Conservation (phyloP, 768 basidiomycete genomes). For the Gymnopilus dilepis region DNA sequence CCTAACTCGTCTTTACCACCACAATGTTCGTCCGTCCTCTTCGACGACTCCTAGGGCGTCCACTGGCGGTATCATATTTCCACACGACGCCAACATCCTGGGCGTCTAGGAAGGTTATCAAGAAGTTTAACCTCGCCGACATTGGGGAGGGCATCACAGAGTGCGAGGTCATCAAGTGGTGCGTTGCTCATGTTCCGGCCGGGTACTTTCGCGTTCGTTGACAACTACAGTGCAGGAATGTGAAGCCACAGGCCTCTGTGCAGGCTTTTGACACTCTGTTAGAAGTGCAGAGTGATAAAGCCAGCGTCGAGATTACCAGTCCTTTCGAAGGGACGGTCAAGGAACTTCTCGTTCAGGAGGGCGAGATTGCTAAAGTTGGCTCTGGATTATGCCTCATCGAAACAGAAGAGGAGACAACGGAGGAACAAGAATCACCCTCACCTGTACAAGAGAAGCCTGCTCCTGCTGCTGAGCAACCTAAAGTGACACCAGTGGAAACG, state of each 20-base stretch:
- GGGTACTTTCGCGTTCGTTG: slow-evolving; percentile 21
- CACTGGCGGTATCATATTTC: slow-evolving; percentile 33
- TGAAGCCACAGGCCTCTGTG: slow-evolving; percentile 55
- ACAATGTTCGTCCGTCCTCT: slow-evolving; percentile 41
- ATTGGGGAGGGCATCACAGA: slow-evolving; percentile 93
- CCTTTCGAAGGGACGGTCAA: slow-evolving; percentile 81
- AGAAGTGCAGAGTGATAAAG: slow-evolving; percentile 91
- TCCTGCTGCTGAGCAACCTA: slow-evolving; percentile 1
- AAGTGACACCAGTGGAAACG: slow-evolving; percentile 10
- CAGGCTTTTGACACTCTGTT: slow-evolving; percentile 76
- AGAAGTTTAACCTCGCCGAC: slow-evolving; percentile 80
- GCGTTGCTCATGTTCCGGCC: slow-evolving; percentile 40
- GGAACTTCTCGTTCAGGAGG: slow-evolving; percentile 77
- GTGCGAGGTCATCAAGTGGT: slow-evolving; percentile 90
- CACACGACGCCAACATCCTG: slow-evolving; percentile 37
- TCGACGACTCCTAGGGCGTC: slow-evolving; percentile 36
- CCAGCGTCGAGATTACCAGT: slow-evolving; percentile 88
- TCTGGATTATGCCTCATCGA: slow-evolving; percentile 79
- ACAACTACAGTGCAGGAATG: slow-evolving; percentile 53
- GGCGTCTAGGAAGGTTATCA: slow-evolving; percentile 42
- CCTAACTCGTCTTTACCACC: slow-evolving; percentile 27
- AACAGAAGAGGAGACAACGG: slow-evolving; percentile 62
- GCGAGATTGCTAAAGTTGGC: slow-evolving; percentile 86
- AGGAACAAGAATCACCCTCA: slow-evolving; percentile 23
- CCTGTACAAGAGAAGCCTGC: neutral